Evolutionary conservation across 306 rosid species (phyloP), one percentile per base, ranked within the genome.

Genomic region (Dalbergia cultrata): DNA sequence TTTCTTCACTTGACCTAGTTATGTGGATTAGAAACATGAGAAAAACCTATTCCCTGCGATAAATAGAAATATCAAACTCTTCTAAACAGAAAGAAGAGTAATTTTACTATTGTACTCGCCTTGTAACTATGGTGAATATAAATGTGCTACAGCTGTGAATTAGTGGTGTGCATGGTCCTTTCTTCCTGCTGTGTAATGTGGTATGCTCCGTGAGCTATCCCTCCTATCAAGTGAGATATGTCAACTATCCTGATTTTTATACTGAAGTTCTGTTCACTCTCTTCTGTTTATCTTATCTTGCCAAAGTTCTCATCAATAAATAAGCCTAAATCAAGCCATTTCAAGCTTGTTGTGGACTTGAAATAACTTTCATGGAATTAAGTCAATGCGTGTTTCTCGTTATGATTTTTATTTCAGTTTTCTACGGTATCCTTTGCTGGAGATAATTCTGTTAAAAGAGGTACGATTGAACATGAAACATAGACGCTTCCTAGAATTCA

Each of bases 91-190:
- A 41, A 65, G 80, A 31, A 18, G 76, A 47, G 65, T 78, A 26
- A 18, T 72, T 19, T 17, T 69, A 33, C 3, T 53, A 56, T 37
- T 10, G 8, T n/a, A 66, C 71, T 14, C 18, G 9, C 19, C 67
- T 37, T 75, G 85, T 68, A 82, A 75, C 12, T 82, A 75, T 21
- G 33, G 67, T 82, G 70, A 7, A 75, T 59, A 69, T 75, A 68
- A 49, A 69, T 82, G 77, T 67, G 80, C 84, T 74, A 53, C 63
- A 31, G 79, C 80, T 22, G 18, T 65, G 43, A 41, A 65, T 65
- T 65, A 74, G 41, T 19, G 69, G 41, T 14, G 69, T 17, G 43
- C 75, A 43, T 18, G 63, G 21, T 19, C 84, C 63, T 43, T 14
- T 58, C 37, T 59, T 57, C 43, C 39, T 33, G 41, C 70, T 39